phyloP scores from a whole-genome alignment of 768 basidiomycete genomes.

The Cubamyces sp. region DNA sequence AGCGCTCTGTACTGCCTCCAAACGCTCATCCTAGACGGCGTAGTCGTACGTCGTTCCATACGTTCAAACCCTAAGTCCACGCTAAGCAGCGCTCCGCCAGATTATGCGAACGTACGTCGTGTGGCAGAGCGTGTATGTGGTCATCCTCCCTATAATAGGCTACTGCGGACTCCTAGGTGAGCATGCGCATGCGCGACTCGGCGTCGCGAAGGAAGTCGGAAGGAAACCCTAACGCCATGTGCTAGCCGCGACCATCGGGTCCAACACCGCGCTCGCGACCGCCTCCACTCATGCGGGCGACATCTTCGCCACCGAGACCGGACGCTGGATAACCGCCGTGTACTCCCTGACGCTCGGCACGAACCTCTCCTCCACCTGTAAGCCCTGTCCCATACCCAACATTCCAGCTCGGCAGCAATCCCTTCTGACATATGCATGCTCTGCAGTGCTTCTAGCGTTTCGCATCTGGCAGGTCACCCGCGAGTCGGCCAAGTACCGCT shows the following conservation, averaged over 20 bases:
- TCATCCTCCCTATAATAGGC: conserved; percentile 3
- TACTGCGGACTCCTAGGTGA: conserved; percentile 4
- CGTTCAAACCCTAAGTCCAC: not conserved
- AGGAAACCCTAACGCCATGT: too few species aligned
- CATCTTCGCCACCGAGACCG: conserved; percentile 33
- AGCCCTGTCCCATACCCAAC: not conserved
- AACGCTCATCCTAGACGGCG: conserved; percentile 2
- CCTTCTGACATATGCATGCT: not conserved
- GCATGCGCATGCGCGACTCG: not conserved
- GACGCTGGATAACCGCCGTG: conserved; percentile 40
- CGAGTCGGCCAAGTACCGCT: conserved; percentile 21
- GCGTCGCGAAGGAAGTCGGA: too few species aligned
- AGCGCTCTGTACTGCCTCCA: not conserved
- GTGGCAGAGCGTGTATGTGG: not conserved
- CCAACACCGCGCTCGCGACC: conserved; percentile 22
- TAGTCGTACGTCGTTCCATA: not conserved
- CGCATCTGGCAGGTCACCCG: conserved; percentile 37
- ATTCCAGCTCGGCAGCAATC: not conserved
- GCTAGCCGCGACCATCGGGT: conserved; percentile 26
- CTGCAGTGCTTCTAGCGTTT: conserved; percentile 33
- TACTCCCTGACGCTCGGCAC: conserved; percentile 37
- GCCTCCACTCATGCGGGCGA: conserved; percentile 20
- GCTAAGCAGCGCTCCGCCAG: not conserved
- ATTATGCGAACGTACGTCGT: conserved; percentile 6
- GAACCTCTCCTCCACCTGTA: conserved; percentile 39